Evolutionary conservation across 371 early-diverging fungal genomes (phyloP), one percentile per base, ranked within the genome.

Genomic region (Mucor circinelloides): DNA sequence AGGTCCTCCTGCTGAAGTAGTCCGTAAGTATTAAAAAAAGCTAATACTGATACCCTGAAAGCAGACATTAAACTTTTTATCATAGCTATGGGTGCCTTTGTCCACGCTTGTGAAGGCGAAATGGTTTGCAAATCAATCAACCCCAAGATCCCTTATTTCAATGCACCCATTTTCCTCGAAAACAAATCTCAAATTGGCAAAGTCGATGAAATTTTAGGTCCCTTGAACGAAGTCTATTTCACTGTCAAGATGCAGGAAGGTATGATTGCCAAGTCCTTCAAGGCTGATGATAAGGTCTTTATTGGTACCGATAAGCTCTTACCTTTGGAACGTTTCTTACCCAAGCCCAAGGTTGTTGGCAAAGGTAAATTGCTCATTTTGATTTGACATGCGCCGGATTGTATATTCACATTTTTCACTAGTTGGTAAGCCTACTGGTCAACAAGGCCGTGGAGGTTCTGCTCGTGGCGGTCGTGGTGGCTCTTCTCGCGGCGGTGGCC

Each of bases 141-240:
- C 82, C 71, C 85, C 63, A 94, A 98, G 83, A 94, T 99, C 72
- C 99, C 99, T 42, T 99, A 97, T 87, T 99, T 99, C 87, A 99
- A 99, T 80, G 97, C 99, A 3, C 97, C 97, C 52, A 95, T 99
- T 63, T 97, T 90, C 85, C 87, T 97, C 62, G 93, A 95, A 75
- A 97, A 97, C 89, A 98, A 99, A 87, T 91, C 93, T 48, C 96
- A 94, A 79, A 97, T 99, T 74, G 99, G 99, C 71, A 98, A 98
- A 76, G 97, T 99, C n/a, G 99, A 99, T 71, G 99, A 99, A 83
- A 98, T 99, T 68, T 89, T 99, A 31, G 99, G 99, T 46, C 97
- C 97, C 48, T 87, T 99, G 79, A 97, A 96, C 82, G 96, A 99
- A 79, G 94, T 98, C 28, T 95, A 88, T 77, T 97, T 99, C 76